Evolutionary conservation across 192 early-diverging fungal genomes (phyloP), one percentile per base, ranked within the genome.

Genomic region (Coemansia sp.): DNA sequence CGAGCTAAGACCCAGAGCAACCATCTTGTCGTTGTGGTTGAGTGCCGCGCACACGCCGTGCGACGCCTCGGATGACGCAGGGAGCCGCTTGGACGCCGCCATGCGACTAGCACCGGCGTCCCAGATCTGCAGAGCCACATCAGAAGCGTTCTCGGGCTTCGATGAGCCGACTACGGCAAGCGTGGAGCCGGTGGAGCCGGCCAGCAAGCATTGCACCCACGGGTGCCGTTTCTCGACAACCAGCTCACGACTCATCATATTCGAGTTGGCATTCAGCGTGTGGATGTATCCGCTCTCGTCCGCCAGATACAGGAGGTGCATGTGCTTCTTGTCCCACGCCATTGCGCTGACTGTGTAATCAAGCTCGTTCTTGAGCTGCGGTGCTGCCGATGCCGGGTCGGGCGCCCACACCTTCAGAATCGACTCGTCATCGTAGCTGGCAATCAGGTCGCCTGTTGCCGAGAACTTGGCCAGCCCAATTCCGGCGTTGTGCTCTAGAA

Each of bases 391-490:
- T 10, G 66, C 46, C 62, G 76, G 64, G 17, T 83, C 75, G 5
- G 81, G 81, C 53, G 81, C 70, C 81, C 81, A 83, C 5, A 83
- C 64, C 67, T 77, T 77, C 42, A 83, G 69, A 19, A 83, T 76
- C 10, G 72, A 74, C 61, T 83, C 81, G 69, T 83, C 81, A 64
- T 83, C 81, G 70, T 77, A 83, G 72, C 81, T 83, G 59, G 81
- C 81, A 44, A 83, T 83, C 17, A 77, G 66, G 39, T 74, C 72
- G 46, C 72, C 81, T 16, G 81, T 62, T 11, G 70, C 61, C 0
- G 81, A 83, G 41, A 83, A 83, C 69, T 46, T 69, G 12, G 81
- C 81, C 53, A 83, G 67, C 39, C 72, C 72, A 39, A 83, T 65
- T 0, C 72, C 75, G 12, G 81, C 70, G 64, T 77, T 83, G 72